Base-by-base conservation (phyloP, 2,329 filamentous ascomycete species). In the Uncinocarpus reesii region DNA sequence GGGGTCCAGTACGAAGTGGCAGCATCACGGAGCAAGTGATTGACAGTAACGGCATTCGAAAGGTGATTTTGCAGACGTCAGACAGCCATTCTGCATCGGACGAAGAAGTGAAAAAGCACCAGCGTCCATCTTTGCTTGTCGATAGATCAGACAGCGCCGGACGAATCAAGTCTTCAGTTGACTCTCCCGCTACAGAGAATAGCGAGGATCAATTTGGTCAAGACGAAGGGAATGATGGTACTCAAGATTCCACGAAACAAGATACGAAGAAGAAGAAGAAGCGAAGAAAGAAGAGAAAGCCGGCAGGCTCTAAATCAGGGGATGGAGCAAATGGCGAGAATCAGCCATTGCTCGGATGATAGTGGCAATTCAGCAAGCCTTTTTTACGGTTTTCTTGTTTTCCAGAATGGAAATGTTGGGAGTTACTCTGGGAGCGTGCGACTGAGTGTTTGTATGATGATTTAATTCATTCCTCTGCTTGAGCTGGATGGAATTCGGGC, bases 11-110 rank as follows among this genome's bases (percentile, higher is more conserved):
- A 4, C 74, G 83, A 49, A 86, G 81, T 56, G 84, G 85, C 23
- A 86, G 81, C 61, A 86, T 89, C 57, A 87, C 84, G 0, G 84
- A 89, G 64, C 85, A 84, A 52, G 71, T 85, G n/a, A 70, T 88
- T 48, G 82, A 89, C 58, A 72, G 81, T 1, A 79, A 81, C 48
- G 85, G 85, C 2, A 75, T 88, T 45, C 78, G 79, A 54, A 90
- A 90, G 66, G 78, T 87, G 37, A 78, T 90, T 1, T 71, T 90
- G 21, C 81, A 86, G 59, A 80, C 80, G 2, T 80, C 47, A 16
- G 28, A 45, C 35, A 49, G 26, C 24, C 41, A 45, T 35, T 38
- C 47, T 3, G 7, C 16, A n/a, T 45, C 47, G n/a, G 47, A 45
- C 16, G 35, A 38, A 23, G 47, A 45, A 20, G 26, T 21, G n/a